Evolutionary conservation across 225 moss, liverwort and hornwort genomes (phyloP), one percentile per base, ranked within the genome.

Genomic region (Physcomitrium patens): DNA sequence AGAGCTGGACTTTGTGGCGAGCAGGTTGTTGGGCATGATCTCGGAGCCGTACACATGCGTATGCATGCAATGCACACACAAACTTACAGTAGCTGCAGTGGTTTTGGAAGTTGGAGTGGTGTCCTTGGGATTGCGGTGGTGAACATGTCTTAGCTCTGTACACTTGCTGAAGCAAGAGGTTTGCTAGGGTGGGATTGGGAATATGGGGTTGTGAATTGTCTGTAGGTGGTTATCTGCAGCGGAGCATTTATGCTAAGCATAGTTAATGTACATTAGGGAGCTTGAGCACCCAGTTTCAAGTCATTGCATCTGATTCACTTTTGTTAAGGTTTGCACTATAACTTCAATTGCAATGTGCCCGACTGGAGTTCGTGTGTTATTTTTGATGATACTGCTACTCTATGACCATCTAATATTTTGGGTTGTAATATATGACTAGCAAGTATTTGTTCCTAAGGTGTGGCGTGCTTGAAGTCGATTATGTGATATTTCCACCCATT

Each of bases 181-280:
- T 84, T 82, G 76, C 68, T 78, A 83, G 89, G 78, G 78, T 86
- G 71, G 71, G 54, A 41, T 77, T 77, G 71, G 84, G 72, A 68
- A 78, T 60, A 70, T 69, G 69, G 73, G 61, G 81, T 73, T 78
- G 85, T 84, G 77, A 78, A 70, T 75, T 78, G 68, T 75, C 80
- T 77, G 81, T 81, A 62, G 68, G 63, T 68, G 67, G 76, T 63
- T 77, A 79, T 27, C 24, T 56, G 78, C 73, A 77, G 71, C 69
- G 63, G 65, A 78, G 74, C 66, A 67, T 63, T 84, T 67, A 74
- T 81, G 73, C 79, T 84, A 77, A 75, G 83, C 74, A 69, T 75
- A 65, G 66, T 86, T 31, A 26, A 84, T 86, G 84, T 84, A 82
- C 72, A 84, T 71, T 86, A 89, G 83, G 79, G 81, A 84, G 82